Evolutionary conservation across 306 rosid genomes (phyloP), one percentile per base, ranked within the genome.

Genomic region (Biancaea sappan): DNA sequence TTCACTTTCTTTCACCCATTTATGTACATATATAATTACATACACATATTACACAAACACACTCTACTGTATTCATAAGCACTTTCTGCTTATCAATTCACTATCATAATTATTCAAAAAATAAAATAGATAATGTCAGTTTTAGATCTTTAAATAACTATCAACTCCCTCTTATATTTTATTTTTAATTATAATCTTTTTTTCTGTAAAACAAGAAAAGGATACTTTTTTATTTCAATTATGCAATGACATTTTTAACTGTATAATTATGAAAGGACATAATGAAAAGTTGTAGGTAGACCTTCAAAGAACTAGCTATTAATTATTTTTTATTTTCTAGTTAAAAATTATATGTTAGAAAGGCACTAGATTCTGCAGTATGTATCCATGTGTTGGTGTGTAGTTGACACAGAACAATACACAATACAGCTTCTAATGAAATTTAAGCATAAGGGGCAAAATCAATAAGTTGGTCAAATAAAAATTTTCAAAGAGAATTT

Each of bases 1-100:
- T 69, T 70, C 3, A 9, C 60, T 57, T 32, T 67, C 69, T 32
- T 44, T 57, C 37, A 32, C n/a, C n/a, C n/a, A n/a, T n/a, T n/a
- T n/a, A n/a, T n/a, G n/a, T n/a, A n/a, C n/a, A n/a, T n/a, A n/a
- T n/a, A n/a, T n/a, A 35, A 58, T 56, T 21, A 67, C 41, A 69
- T 6, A 26, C 28, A 24, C 9, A 53, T 8, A 11, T 53, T 3
- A 53, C 29, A 53, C 15, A 41, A 11, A 40, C n/a, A 52, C 29
- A 46, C 52, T 3, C 21, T 10, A 10, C n/a, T 0, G 7, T 22
- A 9, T 24, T 24, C 7, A 24, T 24, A 24, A 3, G 29, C 52
- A 53, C 4, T 22, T 2, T 22, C 6, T 21, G 58, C 3, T 0
- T 19, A 19, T 19, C 4, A 19, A 19, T 19, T 51, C 13, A 19